phyloP scores from a whole-genome alignment of 2,329 filamentous ascomycete species.

The Lecanicillium sp. region DNA sequence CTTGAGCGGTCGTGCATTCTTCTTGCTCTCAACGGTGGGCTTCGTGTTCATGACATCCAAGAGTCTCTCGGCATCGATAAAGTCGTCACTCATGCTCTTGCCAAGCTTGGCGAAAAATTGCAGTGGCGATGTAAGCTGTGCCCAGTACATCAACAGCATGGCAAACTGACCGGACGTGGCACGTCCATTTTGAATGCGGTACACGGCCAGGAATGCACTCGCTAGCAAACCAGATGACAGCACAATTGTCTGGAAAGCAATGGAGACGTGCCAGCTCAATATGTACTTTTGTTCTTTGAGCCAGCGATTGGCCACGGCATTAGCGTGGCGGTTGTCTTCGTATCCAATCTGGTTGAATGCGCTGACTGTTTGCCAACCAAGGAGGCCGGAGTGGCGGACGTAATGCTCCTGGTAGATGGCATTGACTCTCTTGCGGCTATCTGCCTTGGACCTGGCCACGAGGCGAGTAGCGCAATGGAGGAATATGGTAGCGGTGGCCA shows the following conservation, averaged over 20 bases:
- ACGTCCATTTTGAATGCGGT: constrained; percentile 55
- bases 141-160: constrained; percentile 66
- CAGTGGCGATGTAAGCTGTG: constrained; percentile 61
- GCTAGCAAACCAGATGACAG: constrained; percentile 64
- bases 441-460: constrained; percentile 40
- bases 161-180: constrained; percentile 62
- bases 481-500: constrained; percentile 50
- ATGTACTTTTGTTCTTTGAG: constrained; percentile 28
- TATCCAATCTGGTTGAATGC: constrained; percentile 53
- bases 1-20: constrained; percentile 39
- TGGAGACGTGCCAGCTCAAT: constrained; percentile 40
- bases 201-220: constrained; percentile 51
- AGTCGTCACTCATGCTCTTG: constrained; percentile 46
- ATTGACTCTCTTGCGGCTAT: constrained; percentile 42
- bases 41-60: constrained; percentile 51
- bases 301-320: constrained; percentile 37
- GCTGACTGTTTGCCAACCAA: constrained; percentile 52
- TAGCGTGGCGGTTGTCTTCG: constrained; percentile 45
- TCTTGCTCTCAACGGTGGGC: constrained; percentile 45
- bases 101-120: constrained; percentile 59
- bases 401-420: constrained; percentile 49
- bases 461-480: constrained; percentile 45
- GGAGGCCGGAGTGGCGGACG: constrained; percentile 46
- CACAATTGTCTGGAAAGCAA: constrained; percentile 52
- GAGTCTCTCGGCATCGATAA: constrained; percentile 51